Evolutionary conservation across 2,329 filamentous ascomycete species (phyloP).

Genomic region (Amauroascus niger): DNA sequence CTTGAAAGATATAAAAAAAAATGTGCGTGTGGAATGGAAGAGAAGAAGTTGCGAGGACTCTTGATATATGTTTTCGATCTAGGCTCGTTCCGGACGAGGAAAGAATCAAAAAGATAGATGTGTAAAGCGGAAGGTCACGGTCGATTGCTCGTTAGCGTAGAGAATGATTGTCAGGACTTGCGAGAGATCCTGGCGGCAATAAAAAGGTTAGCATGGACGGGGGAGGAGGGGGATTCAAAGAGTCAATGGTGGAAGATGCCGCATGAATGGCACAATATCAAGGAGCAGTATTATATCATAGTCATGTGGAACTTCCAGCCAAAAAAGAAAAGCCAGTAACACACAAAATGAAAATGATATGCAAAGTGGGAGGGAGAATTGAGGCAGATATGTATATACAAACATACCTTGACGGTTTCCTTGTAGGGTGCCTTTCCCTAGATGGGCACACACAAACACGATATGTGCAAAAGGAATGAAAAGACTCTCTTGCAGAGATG

Average conservation of each 20-base stretch:
- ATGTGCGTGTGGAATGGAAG: background rate
- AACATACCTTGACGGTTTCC: conserved; percentile 4
- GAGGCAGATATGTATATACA: background rate
- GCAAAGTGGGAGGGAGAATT: background rate
- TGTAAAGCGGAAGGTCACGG: background rate
- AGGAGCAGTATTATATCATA: background rate
- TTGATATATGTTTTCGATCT: conserved; percentile 1
- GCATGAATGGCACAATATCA: background rate
- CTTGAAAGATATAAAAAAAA: background rate
- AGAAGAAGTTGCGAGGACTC: background rate
- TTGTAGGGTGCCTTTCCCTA: background rate
- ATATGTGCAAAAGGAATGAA: conserved; percentile 11
- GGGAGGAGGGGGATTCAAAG: no score
- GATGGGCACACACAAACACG: background rate
- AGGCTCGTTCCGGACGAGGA: conserved; percentile 11
- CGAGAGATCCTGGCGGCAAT: background rate
- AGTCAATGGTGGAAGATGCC: background rate
- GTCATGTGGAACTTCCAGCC: background rate
- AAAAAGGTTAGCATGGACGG: background rate
- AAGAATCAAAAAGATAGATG: background rate
- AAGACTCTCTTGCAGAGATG: conserved; percentile 9
- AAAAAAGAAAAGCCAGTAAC: background rate
- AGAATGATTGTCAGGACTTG: background rate
- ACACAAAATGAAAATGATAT: background rate
- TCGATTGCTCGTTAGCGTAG: background rate